Percentiles rank a stretch among this genome's conserved stretches.
Evolutionary conservation across 306 rosid species (phyloP).

Genomic region (Vigna hirtella): DNA sequence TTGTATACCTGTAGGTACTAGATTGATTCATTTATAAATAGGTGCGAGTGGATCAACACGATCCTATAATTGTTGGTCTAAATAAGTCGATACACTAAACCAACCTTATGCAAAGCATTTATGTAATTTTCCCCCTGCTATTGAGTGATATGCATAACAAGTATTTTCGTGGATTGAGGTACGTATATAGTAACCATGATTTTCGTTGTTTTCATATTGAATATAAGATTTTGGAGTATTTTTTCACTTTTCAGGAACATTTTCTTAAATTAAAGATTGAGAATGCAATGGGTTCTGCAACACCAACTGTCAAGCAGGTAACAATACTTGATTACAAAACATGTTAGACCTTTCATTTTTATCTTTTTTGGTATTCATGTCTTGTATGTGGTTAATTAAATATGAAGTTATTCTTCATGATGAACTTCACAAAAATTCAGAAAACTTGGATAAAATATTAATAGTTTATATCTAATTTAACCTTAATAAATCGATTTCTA

Average conservation of each 20-base stretch:
- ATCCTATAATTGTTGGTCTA: too few species aligned
- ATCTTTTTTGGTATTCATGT: slow-evolving; percentile 4
- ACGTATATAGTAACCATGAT: slow-evolving; percentile 5
- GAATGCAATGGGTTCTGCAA: slow-evolving; percentile 84
- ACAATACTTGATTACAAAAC: slow-evolving; percentile 2
- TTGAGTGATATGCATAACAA: neutral
- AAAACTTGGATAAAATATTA: too few species aligned
- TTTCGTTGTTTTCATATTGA: slow-evolving; percentile 12
- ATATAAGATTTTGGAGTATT: slow-evolving; percentile 25
- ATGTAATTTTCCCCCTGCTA: neutral
- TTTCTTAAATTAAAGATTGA: slow-evolving; percentile 80
- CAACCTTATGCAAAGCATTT: too few species aligned
- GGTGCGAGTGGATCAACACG: too few species aligned
- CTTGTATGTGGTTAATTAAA: neutral
- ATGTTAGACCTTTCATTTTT: neutral
- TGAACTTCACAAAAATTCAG: slow-evolving; percentile 10
- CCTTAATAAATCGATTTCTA: too few species aligned
- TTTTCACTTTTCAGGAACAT: slow-evolving; percentile 74
- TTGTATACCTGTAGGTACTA: too few species aligned
- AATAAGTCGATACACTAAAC: too few species aligned
- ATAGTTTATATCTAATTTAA: too few species aligned
- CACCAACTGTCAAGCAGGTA: slow-evolving; percentile 87
- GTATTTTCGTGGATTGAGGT: neutral
- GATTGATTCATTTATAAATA: too few species aligned
- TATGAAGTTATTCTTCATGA: neutral